These are phyloP conservation scores for Phytophthora niederhauseri DNA, from an alignment of 352 stramenopile genomes.

Conservation along the genomic window DNA sequence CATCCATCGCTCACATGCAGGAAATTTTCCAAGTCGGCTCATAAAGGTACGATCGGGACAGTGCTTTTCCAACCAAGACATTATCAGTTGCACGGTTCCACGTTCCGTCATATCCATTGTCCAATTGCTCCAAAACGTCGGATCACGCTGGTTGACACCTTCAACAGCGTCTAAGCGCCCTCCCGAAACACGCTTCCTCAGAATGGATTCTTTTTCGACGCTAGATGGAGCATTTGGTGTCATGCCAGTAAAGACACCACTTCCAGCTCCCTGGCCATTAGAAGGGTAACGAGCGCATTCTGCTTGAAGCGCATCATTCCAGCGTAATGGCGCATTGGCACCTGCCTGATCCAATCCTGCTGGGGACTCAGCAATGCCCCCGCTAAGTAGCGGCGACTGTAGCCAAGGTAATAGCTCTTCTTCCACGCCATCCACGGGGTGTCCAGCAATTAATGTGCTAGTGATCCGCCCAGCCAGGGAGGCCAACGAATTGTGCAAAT, in stretches of 20 bases:
- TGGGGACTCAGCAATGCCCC: conserved; percentile 47
- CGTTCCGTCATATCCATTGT: conserved; percentile 64
- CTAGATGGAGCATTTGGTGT: conserved; percentile 8
- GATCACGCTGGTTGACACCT: conserved; percentile 40
- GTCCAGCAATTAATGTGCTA: conserved; percentile 75
- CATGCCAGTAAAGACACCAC: conserved; percentile 10
- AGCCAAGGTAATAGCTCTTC: conserved; percentile 87
- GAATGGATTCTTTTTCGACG: conserved; percentile 19
- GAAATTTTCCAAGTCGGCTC: conserved; percentile 76
- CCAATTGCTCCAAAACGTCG: conserved; percentile 59
- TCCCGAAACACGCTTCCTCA: conserved; percentile 24
- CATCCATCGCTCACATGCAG: conserved; percentile 69
- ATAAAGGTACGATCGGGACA: conserved; percentile 79
- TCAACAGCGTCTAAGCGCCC: conserved; percentile 26
- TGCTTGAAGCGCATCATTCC: conserved; percentile 44
- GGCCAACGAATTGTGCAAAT: conserved; percentile 76
- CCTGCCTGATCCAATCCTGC: conserved; percentile 4
- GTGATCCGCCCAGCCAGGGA: conserved; percentile 74
- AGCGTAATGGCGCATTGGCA: conserved; percentile 28
- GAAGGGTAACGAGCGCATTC: conserved; percentile 38
- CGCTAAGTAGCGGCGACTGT: conserved; percentile 81
- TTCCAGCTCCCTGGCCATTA: conserved; percentile 11
- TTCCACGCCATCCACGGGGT: conserved; percentile 77
- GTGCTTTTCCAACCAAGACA: conserved; percentile 81
- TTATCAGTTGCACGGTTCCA: conserved; percentile 59